A percentile compares a stretch with the other conserved stretches of the same genome.
These are phyloP conservation scores for Wickerhamiella siamensis DNA, from an alignment of 805 yeast species.

Conservation along the genomic window DNA sequence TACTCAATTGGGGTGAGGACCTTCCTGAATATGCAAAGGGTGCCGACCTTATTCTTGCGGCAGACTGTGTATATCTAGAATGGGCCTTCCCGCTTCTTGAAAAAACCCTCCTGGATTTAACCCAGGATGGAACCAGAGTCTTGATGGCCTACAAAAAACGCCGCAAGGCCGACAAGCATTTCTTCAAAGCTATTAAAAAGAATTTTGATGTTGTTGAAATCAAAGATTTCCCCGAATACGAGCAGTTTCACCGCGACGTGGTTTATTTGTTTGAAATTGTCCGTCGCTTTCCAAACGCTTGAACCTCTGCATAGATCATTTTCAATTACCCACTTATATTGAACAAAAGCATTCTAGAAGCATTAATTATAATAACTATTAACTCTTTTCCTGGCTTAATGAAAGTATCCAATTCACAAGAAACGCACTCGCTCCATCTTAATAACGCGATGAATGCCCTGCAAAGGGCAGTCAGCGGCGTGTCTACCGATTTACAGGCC, in stretches of 20 bases:
- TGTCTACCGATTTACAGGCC: neutral
- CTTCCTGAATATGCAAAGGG: slow-evolving; percentile 27
- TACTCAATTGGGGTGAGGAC: slow-evolving; percentile 34
- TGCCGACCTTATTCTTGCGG: slow-evolving; percentile 38
- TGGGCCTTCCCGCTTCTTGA: slow-evolving; percentile 39
- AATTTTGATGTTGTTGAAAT: slow-evolving; percentile 23
- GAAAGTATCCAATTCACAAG: too few relatives aligned
- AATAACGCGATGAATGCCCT: too few relatives aligned
- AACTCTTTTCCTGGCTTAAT: too few relatives aligned
- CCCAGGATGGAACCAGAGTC: slow-evolving; percentile 30
- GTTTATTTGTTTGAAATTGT: slow-evolving; percentile 31
- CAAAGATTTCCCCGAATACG: slow-evolving; percentile 15
- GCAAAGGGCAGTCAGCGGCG: neutral
- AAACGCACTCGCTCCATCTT: too few relatives aligned
- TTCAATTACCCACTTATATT: neutral
- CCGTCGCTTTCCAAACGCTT: slow-evolving; percentile 5
- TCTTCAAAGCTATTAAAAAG: slow-evolving; percentile 25
- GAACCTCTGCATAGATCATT: neutral
- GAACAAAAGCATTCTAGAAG: neutral
- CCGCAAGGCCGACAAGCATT: slow-evolving; percentile 32
- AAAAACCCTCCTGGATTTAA: slow-evolving; percentile 34
- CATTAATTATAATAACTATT: neutral
- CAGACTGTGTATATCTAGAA: slow-evolving; percentile 47
- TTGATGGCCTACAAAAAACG: slow-evolving; percentile 42
- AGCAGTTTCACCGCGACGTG: slow-evolving; percentile 27